Percentiles rank a stretch among this genome's conserved stretches.
Conservation (phyloP, 2,329 filamentous ascomycete species). For the Pseudocercospora eumusae region DNA sequence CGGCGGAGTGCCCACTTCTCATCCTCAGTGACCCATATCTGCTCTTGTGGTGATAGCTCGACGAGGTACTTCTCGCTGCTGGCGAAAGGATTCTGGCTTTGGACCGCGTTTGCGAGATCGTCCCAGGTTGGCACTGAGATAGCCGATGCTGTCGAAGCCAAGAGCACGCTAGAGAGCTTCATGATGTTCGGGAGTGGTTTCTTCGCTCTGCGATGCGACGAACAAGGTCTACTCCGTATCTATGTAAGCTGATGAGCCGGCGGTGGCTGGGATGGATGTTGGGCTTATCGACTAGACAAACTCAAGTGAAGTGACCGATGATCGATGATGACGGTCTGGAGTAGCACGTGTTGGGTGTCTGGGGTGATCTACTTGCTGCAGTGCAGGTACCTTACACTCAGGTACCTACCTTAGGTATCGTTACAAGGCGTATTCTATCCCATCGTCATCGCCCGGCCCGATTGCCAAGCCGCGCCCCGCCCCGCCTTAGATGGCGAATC, state of each 20-base stretch:
- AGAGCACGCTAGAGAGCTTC: constrained; percentile 29
- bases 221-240: too few relatives aligned
- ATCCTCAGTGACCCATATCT: constrained; percentile 85
- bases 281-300: not conserved
- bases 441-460: not conserved
- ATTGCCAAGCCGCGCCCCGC: not conserved
- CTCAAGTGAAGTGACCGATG: not conserved
- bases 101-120: constrained; percentile 27
- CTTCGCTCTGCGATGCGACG: not conserved
- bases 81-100: constrained; percentile 35
- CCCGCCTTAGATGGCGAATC: not conserved
- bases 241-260: constrained; percentile 1
- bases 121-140: constrained; percentile 28
- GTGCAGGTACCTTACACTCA: too few relatives aligned
- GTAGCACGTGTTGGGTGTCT: constrained; percentile 1
- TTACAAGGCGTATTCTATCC: too few relatives aligned
- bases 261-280: not conserved
- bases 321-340: not conserved
- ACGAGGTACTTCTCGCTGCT: constrained; percentile 66
- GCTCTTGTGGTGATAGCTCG: constrained; percentile 80
- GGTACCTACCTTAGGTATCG: too few relatives aligned
- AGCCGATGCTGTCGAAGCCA: constrained; percentile 30
- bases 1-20: constrained; percentile 90
- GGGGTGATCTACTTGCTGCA: not conserved
- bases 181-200: constrained; percentile 18